Evolutionary conservation across 2,329 filamentous ascomycete genomes (phyloP).

Genomic region (Trichocomaceae sp.): DNA sequence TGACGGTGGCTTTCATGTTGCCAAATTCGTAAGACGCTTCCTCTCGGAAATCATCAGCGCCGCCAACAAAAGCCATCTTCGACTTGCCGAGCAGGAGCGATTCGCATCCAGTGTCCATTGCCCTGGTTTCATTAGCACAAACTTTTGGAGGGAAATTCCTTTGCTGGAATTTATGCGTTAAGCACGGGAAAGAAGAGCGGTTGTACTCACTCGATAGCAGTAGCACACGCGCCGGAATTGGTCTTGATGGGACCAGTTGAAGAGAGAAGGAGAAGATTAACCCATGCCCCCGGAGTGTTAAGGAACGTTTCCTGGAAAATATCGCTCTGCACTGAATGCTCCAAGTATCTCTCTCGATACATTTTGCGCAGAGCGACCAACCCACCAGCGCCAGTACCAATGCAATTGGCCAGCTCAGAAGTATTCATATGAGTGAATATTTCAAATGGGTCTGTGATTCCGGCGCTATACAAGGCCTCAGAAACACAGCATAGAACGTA

Average conservation of each 20-base stretch:
- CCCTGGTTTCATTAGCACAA: background rate
- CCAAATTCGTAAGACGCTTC: constrained; percentile 98
- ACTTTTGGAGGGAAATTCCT: background rate
- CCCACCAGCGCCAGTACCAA: constrained; percentile 97
- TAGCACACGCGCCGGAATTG: constrained; percentile 93
- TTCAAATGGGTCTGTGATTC: constrained; percentile 97
- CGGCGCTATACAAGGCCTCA: constrained; percentile 80
- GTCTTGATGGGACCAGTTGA: constrained; percentile 98
- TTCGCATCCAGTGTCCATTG: constrained; percentile 94
- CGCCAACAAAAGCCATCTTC: constrained; percentile 92
- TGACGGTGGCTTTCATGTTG: constrained; percentile 99
- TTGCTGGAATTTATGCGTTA: background rate
- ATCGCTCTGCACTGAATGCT: constrained; percentile 96
- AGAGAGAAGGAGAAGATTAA: constrained; percentile 96
- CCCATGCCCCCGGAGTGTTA: constrained; percentile 99
- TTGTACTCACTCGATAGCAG: constrained; percentile 69
- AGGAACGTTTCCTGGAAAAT: constrained; percentile 94
- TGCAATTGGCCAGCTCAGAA: constrained; percentile 94
- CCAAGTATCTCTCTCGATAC: constrained; percentile 95
- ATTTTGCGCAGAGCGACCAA: constrained; percentile 85
- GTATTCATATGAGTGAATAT: constrained; percentile 99
- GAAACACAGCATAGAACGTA: constrained; percentile 57
- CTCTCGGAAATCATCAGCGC: constrained; percentile 98
- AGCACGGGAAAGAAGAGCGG: background rate
- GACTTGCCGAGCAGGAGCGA: constrained; percentile 98